Evolutionary conservation across 495 filamentous ascomycete genomes (phyloP), one percentile per base, ranked within the genome.

Genomic region (Thermothielavioides terrestris): DNA sequence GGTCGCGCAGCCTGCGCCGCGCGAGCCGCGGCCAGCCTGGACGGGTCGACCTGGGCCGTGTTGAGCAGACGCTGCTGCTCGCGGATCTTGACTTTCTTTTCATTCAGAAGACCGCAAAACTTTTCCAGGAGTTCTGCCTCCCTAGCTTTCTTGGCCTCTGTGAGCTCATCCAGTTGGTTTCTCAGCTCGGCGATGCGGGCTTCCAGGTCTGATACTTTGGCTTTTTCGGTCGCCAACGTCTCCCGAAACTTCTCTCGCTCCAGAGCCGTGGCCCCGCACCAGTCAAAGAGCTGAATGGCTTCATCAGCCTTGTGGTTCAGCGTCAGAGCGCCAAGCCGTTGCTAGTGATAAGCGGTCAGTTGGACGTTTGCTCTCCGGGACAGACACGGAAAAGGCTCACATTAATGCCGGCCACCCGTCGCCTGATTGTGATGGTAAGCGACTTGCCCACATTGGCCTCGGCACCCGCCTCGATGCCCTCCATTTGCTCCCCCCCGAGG

Each of bases 21-120:
- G 18, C 35, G 39, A 3, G 32, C 47, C 1, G 60, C 57, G 30
- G 54, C 59, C 6, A 63, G 67, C 40, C 56, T 72, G 1, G 65
- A 58, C 0, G 72, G 64, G 59, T 85, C 78, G 8, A 78, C 63
- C 31, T 75, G 80, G 6, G 80, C 77, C n/a, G 72, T 70, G 14
- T 73, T 76, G 5, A 92, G 63, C 8, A 89, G 56, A 17, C 82
- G 75, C 53, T 88, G 83, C 61, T 92, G 86, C 52, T 91, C 84
- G 25, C 88, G 71, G 20, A 95, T 91, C 66, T 92, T 94, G n/a
- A 86, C 70, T 65, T 95, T 95, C 67, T 95, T 95, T 57, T 83
- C 81, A 54, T 95, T 95, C 0, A 95, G 65, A 2, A 94, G 64
- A 17, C 77, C 72, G 28, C 75, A 75, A 47, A 89, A 88, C 60